Percentiles rank a stretch among this genome's conserved stretches.
phyloP scores from a whole-genome alignment of 495 filamentous ascomycete genomes.

The Polyplosphaeria fusca region DNA sequence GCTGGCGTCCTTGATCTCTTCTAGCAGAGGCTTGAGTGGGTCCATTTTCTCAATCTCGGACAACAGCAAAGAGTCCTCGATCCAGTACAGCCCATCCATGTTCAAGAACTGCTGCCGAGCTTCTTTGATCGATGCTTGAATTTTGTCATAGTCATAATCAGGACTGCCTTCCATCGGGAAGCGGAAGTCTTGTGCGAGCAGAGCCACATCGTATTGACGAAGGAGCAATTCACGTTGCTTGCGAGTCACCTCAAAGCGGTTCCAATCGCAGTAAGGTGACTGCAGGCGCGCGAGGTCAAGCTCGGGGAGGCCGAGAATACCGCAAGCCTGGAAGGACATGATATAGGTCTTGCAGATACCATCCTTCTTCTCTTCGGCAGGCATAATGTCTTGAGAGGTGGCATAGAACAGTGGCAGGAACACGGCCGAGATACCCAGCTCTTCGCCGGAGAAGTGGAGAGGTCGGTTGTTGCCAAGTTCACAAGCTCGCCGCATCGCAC shows the following conservation, averaged over 20 bases:
- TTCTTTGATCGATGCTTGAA: slow-evolving; percentile 24
- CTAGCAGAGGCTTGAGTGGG: slow-evolving; percentile 15
- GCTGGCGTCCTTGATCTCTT: slow-evolving; percentile 12
- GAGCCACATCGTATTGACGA: slow-evolving; percentile 27
- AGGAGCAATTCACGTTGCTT: slow-evolving; percentile 29
- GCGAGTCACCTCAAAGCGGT: slow-evolving; percentile 14
- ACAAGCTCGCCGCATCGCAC: slow-evolving; percentile 26
- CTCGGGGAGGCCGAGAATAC: slow-evolving; percentile 38
- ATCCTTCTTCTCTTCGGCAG: not conserved
- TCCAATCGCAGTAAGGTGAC: slow-evolving; percentile 25
- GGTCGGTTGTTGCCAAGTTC: slow-evolving; percentile 28
- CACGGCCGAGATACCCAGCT: slow-evolving; percentile 32
- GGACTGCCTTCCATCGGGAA: slow-evolving; percentile 29
- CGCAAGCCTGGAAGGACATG: slow-evolving; percentile 37
- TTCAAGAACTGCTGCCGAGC: slow-evolving; percentile 29
- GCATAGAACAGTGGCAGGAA: slow-evolving; percentile 36
- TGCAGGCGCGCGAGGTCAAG: slow-evolving; percentile 28
- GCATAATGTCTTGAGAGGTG: slow-evolving; percentile 20
- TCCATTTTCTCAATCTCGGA: slow-evolving; percentile 19
- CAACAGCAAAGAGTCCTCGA: slow-evolving; percentile 15
- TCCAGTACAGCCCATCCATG: slow-evolving; percentile 34
- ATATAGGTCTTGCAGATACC: slow-evolving; percentile 27
- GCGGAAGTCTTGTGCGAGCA: slow-evolving; percentile 32
- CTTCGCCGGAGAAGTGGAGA: slow-evolving; percentile 29
- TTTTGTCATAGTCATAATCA: slow-evolving; percentile 27